These are phyloP conservation scores for Fragilaria crotonensis DNA, from an alignment of 108 stramenopile genomes.

Conservation along the genomic window DNA sequence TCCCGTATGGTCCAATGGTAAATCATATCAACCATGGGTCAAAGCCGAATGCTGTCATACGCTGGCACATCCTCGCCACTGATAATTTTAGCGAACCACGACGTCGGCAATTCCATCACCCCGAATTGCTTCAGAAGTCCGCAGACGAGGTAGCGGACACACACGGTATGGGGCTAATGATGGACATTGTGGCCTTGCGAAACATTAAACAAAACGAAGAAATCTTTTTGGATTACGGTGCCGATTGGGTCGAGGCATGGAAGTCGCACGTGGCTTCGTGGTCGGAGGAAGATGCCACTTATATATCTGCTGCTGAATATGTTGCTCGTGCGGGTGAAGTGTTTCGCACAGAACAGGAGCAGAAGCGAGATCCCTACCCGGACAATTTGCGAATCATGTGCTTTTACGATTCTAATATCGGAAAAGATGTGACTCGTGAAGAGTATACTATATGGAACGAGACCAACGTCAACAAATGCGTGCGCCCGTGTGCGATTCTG, in stretches of 20 bases:
- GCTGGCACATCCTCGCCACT: constrained; percentile 1
- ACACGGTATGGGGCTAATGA: constrained; percentile 18
- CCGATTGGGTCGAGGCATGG: constrained; percentile 65
- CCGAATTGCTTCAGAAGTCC: constrained; percentile 15
- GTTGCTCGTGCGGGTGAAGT: constrained; percentile 4
- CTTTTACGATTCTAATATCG: neutral
- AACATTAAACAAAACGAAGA: constrained; percentile 64
- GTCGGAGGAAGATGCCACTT: neutral
- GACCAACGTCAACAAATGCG: neutral
- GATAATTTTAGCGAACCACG: neutral
- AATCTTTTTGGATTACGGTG: constrained; percentile 69
- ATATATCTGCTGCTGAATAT: constrained; percentile 7
- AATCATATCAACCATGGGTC: constrained; percentile 36
- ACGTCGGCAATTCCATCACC: constrained; percentile 11
- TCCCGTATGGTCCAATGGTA: constrained; percentile 37
- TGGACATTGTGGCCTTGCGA: constrained; percentile 59
- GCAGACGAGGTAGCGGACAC: constrained; percentile 8
- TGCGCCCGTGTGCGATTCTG: constrained; percentile 1
- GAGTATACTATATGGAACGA: constrained; percentile 4
- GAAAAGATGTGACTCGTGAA: neutral
- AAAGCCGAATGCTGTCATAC: constrained; percentile 11
- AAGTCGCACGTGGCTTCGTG: constrained; percentile 16
- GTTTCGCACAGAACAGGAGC: constrained; percentile 3
- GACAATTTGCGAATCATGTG: constrained; percentile 2
- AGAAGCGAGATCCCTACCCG: constrained; percentile 5